These are phyloP conservation scores for Apiotrichum mycotoxinovorans DNA, from an alignment of 1,284 basidiomycete species.

Conservation along the genomic window DNA sequence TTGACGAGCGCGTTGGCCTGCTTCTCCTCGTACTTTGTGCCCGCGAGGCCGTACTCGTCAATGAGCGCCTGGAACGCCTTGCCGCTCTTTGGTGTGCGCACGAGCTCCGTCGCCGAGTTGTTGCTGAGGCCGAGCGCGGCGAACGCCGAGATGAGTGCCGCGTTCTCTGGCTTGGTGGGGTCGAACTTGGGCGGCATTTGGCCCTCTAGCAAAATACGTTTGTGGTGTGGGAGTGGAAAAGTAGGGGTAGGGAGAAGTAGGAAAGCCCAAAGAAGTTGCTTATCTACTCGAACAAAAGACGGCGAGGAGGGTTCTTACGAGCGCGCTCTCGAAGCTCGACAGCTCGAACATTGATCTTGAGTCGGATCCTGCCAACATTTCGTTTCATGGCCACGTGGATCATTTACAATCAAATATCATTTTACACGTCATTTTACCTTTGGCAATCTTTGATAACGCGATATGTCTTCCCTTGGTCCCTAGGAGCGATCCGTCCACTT, in stretches of 20 bases:
- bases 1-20: slow-evolving; percentile 69
- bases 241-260: background rate
- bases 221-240: too few species aligned
- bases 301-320: background rate
- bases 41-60: slow-evolving; percentile 57
- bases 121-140: slow-evolving; percentile 73
- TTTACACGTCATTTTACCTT: background rate
- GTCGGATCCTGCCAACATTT: background rate
- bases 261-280: background rate
- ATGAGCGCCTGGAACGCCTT: slow-evolving; percentile 68
- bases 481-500: too few species aligned
- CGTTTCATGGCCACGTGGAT: background rate
- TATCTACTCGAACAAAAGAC: background rate
- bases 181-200: slow-evolving; percentile 56
- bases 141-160: slow-evolving; percentile 63
- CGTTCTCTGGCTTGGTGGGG: slow-evolving; percentile 52
- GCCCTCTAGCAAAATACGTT: too few species aligned
- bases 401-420: background rate
- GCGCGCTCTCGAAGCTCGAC: too few species aligned
- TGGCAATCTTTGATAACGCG: background rate
- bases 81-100: slow-evolving; percentile 73
- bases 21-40: slow-evolving; percentile 67
- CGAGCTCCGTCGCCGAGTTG: slow-evolving; percentile 76
- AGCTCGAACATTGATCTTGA: background rate
- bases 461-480: background rate